A percentile compares a stretch with the other conserved stretches of the same genome.
Conservation (phyloP, 345 rosid species). For the Brassica incana region DNA sequence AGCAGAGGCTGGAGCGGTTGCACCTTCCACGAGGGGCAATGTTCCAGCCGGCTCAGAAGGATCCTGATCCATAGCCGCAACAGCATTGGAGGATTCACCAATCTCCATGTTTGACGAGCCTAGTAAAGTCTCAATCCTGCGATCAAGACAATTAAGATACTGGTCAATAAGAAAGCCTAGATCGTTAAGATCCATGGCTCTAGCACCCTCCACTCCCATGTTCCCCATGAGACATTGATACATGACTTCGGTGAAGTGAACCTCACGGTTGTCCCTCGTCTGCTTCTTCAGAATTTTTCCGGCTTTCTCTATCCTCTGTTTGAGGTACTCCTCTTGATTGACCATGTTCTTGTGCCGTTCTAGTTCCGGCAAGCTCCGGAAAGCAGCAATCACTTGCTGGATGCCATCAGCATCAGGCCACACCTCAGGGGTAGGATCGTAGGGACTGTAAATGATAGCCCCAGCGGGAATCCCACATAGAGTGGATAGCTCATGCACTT, state of each 20-base stretch:
- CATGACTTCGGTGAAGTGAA: conserved; percentile 39
- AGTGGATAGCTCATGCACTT: neutral
- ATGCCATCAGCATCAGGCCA: neutral
- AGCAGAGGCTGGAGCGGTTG: neutral
- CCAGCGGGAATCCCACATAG: neutral
- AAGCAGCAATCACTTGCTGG: neutral
- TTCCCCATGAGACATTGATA: conserved; percentile 24
- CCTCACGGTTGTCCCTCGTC: conserved; percentile 22
- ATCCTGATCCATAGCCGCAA: neutral
- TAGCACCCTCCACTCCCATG: neutral
- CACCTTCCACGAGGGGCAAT: neutral
- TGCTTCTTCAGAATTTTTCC: neutral
- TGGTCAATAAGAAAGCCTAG: conserved; percentile 32
- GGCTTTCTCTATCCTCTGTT: conserved; percentile 25
- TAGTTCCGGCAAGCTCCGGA: conserved; percentile 19
- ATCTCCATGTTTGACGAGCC: neutral
- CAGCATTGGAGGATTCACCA: conserved; percentile 20
- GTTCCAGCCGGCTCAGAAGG: neutral
- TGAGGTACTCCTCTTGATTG: conserved; percentile 34
- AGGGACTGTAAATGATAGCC: neutral
- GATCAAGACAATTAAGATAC: conserved; percentile 9
- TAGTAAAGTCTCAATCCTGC: neutral
- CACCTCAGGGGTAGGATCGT: neutral
- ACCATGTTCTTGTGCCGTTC: conserved; percentile 36
- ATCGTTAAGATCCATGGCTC: conserved; percentile 32